Base-by-base conservation (phyloP, 1,284 basidiomycete species). In the Fistulinella staudtii region DNA sequence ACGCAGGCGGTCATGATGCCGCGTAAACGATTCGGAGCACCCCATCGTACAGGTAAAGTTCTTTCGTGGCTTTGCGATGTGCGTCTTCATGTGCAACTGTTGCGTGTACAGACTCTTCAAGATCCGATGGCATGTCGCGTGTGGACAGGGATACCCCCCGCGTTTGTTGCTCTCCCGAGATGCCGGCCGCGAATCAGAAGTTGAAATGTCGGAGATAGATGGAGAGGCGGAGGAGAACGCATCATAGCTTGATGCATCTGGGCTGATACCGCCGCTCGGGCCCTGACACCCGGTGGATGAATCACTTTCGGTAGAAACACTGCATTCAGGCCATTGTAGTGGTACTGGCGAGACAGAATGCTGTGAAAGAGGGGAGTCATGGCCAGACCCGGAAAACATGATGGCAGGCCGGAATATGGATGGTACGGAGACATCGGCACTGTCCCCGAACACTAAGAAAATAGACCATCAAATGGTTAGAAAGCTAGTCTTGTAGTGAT, bases 31-130 rank as follows among this genome's bases (percentile, higher is more conserved):
- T 18, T 43, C 41, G 5, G 27, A 27, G 8, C 41, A 43, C 3
- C 44, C 44, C 44, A 45, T 45, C 7, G 40, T 45, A 34, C 44
- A 45, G 17, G n/a, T 7, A 36, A 45, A 36, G 22, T 13, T 18
- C 41, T 43, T 43, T 3, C 34, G 33, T 8, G 40, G 27, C n/a
- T 43, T 43, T 8, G 15, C 33, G 2, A n/a, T 4, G 33, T 45
- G 44, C 10, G 44, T 24, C 22, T 45, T 45, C 25, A 36, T 20
- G n/a, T 45, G 43, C 2, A 43, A 8, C 11, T 45, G 39, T 14
- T 43, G 39, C 2, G 39, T 43, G 23, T 43, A 43, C 8, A 29
- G 15, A 25, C 18, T 45, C 23, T 43, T 45, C 9, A 45, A 22
- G 27, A 45, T n/a, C 15, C 39, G 27, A 13, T 10, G 3, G 17